A percentile compares a stretch with the other conserved stretches of the same genome.
Evolutionary conservation across 2,329 filamentous ascomycete species (phyloP).

Genomic region (Exutisphaerella laricina): DNA sequence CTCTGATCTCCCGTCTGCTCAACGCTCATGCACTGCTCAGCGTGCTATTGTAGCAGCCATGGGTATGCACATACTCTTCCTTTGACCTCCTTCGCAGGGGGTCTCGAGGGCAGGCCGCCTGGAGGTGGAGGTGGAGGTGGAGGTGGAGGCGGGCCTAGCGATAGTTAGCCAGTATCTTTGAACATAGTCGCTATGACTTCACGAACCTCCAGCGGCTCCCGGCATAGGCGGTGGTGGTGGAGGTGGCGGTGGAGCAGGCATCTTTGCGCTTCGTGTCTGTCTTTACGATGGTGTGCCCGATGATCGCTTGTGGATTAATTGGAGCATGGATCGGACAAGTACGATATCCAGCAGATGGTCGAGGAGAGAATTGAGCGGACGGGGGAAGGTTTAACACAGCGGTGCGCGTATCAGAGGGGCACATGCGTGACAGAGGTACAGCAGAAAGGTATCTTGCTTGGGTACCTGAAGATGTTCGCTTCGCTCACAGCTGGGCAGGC

Average conservation of each 20-base stretch:
- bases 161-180: slow-evolving; percentile 7
- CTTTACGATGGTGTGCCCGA: neutral
- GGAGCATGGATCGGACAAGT: neutral
- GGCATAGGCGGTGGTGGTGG: slow-evolving; percentile 59
- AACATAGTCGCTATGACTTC: neutral
- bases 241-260: slow-evolving; percentile 59
- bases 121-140: slow-evolving; percentile 52
- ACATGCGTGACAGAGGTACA: too few species aligned
- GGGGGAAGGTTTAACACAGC: too few species aligned
- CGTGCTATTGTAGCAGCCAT: neutral
- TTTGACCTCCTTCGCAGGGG: slow-evolving; percentile 51
- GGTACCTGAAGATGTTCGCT: too few species aligned
- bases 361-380: too few species aligned
- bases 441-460: too few species aligned
- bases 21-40: too few species aligned
- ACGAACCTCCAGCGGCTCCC: slow-evolving; percentile 50
- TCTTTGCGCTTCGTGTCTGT: slow-evolving; percentile 10
- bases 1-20: too few species aligned
- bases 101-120: slow-evolving; percentile 49
- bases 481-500: too few species aligned
- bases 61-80: slow-evolving; percentile 54
- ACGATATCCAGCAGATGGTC: neutral
- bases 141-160: slow-evolving; percentile 19
- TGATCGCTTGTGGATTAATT: too few species aligned
- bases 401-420: too few species aligned